Evolutionary conservation across 768 basidiomycete genomes (phyloP).

Genomic region (Pulveroboletus sp.): DNA sequence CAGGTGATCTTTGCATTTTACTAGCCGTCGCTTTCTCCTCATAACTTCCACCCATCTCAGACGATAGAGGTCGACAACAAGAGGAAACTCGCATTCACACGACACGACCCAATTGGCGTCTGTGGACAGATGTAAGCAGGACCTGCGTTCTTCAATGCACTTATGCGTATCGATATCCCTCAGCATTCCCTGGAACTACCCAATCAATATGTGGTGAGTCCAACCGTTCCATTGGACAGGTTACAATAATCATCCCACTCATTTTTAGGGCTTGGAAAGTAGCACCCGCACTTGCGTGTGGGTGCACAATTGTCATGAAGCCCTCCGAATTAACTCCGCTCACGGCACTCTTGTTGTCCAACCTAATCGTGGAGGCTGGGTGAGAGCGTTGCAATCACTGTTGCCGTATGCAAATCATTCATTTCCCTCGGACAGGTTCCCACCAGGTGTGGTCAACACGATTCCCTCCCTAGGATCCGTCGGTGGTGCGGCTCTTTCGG

Average conservation of each 20-base stretch:
- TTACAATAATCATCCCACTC: constrained; percentile 1
- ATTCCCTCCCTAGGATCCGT: constrained; percentile 77
- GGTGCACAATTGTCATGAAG: constrained; percentile 94
- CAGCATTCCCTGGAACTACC: constrained; percentile 93
- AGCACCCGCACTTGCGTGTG: constrained; percentile 85
- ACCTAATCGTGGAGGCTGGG: constrained; percentile 82
- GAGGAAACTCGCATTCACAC: constrained; percentile 79
- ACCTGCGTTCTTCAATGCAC: constrained; percentile 1
- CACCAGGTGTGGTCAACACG: constrained; percentile 87
- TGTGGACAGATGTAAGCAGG: constrained; percentile 79
- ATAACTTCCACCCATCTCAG: constrained; percentile 32
- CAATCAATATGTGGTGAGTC: constrained; percentile 77
- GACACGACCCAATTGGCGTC: constrained; percentile 90
- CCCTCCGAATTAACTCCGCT: constrained; percentile 85
- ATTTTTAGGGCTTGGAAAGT: constrained; percentile 81
- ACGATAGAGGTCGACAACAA: constrained; percentile 78
- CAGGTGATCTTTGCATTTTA: constrained; percentile 46
- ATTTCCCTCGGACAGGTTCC: constrained; percentile 54
- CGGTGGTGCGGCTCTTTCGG: constrained; percentile 80
- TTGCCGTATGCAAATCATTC: constrained; percentile 13
- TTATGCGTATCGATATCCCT: constrained; percentile 4
- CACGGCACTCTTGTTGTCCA: constrained; percentile 78
- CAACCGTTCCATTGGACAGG: constrained; percentile 1
- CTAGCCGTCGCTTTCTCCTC: background rate
- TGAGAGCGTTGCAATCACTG: constrained; percentile 31